Evolutionary conservation across 495 filamentous ascomycete species (phyloP).

Genomic region (Aspergillus incahuasiensis): DNA sequence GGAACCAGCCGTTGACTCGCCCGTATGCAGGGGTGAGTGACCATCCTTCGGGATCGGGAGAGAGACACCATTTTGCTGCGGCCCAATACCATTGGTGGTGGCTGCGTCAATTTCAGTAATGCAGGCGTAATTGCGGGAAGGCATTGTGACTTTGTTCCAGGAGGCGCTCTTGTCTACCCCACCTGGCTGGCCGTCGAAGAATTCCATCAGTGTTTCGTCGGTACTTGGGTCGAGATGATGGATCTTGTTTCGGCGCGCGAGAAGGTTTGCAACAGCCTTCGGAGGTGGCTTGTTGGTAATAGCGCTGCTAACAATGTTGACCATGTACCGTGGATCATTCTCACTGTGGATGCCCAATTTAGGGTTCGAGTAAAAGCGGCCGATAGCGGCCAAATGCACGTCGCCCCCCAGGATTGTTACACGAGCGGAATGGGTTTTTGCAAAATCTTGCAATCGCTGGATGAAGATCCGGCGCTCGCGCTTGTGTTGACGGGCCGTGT

Average conservation of each 20-base stretch:
- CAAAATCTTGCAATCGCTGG: slow-evolving; percentile 66
- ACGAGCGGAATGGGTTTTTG: slow-evolving; percentile 66
- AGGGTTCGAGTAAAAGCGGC: slow-evolving; percentile 69
- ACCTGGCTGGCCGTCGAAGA: slow-evolving; percentile 84
- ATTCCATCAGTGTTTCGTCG: slow-evolving; percentile 80
- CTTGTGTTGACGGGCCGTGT: slow-evolving; percentile 89
- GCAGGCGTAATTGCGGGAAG: slow-evolving; percentile 79
- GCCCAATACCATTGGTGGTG: slow-evolving; percentile 20
- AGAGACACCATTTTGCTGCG: slow-evolving; percentile 12
- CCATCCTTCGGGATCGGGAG: slow-evolving; percentile 50
- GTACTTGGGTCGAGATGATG: slow-evolving; percentile 82
- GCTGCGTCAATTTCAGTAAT: slow-evolving; percentile 59
- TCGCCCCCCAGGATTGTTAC: slow-evolving; percentile 81
- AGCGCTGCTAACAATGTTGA: slow-evolving; percentile 68
- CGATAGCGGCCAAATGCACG: slow-evolving; percentile 70
- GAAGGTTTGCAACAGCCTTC: slow-evolving; percentile 78
- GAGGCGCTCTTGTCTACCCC: slow-evolving; percentile 57
- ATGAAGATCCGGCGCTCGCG: slow-evolving; percentile 73
- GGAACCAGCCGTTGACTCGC: slow-evolving; percentile 63
- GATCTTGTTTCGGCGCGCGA: slow-evolving; percentile 83
- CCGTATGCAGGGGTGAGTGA: slow-evolving; percentile 57
- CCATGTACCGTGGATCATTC: slow-evolving; percentile 67
- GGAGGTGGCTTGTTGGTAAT: slow-evolving; percentile 96
- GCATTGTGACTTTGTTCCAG: slow-evolving; percentile 84
- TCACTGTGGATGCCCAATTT: slow-evolving; percentile 55